Evolutionary conservation across 352 stramenopile species (phyloP), one percentile per base, ranked within the genome.

Genomic region (Globisporangium canariense): DNA sequence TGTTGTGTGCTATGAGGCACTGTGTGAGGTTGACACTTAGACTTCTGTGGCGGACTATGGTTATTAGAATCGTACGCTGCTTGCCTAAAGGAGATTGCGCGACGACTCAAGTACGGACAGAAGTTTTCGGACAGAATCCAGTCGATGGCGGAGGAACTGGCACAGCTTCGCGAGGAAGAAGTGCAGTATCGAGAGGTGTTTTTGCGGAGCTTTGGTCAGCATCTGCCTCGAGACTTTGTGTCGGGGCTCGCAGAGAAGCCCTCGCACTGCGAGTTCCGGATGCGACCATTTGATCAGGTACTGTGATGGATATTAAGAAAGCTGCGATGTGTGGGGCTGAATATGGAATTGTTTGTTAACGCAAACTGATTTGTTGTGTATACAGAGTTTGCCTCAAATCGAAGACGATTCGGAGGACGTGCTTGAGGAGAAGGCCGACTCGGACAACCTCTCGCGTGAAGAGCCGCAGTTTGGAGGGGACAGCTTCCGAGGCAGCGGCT

Each of bases 201-300:
- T 62, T 68, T 96, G 45, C 77, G 73, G 2, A 85, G 73, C 58
- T 92, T 78, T 73, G 88, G 88, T 1, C 85, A 93, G 58, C 88
- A 96, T 58, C 67, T 96, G 22, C 88, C 86, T 13, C 84, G 86
- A 16, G 84, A 94, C 64, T 92, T 96, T 45, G 82, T 94, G 0
- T 75, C 83, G 6, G 88, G 88, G 4, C 67, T 96, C 22, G 86
- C 84, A 1, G 88, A 96, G 64, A 96, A 96, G 54, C 88, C 88
- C 4, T 94, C 88, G 47, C 88, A 96, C 65, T 96, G 88, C 64
- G 86, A 93, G 53, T 93, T 96, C 56, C 81, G 86, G 8, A 96
- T 94, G 86, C 74, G 85, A 14, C 88, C 88, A 28, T 96, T 92
- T 70, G 88, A 96, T 57, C 86, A 83, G 64, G 74, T 81, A 46